Percentiles rank a stretch among this genome's conserved stretches.
Conservation (phyloP, 2,329 filamentous ascomycete species). For the Calonectria naviculata region DNA sequence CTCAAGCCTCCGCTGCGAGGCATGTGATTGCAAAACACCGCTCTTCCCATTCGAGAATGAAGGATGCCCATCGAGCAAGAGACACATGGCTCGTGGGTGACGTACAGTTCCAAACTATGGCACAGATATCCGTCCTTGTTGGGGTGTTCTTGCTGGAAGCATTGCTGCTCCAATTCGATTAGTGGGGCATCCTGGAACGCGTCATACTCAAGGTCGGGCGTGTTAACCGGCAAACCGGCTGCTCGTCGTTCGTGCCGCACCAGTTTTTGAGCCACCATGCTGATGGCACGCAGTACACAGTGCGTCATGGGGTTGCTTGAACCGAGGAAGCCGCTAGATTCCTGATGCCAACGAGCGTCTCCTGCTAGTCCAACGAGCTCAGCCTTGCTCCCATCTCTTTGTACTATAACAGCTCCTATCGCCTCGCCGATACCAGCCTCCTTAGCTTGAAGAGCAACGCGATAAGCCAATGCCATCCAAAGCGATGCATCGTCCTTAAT, state of each 20-base stretch:
- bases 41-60: constrained; percentile 90
- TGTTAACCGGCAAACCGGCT: constrained; percentile 46
- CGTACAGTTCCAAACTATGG: constrained; percentile 91
- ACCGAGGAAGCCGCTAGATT: constrained; percentile 54
- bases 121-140: constrained; percentile 89
- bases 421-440: constrained; percentile 71
- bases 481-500: constrained; percentile 71
- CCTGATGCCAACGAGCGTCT: constrained; percentile 77
- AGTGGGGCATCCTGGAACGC: constrained; percentile 77
- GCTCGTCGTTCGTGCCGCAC: constrained; percentile 64
- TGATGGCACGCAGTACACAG: constrained; percentile 81
- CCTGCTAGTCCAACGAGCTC: constrained; percentile 79
- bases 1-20: constrained; percentile 83
- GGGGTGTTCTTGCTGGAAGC: constrained; percentile 73
- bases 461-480: constrained; percentile 76
- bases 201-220: constrained; percentile 63
- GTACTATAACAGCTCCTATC: constrained; percentile 81
- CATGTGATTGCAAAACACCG: constrained; percentile 86
- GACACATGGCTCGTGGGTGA: constrained; percentile 95
- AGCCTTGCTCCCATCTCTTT: constrained; percentile 63
- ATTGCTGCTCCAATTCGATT: constrained; percentile 71
- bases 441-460: constrained; percentile 70
- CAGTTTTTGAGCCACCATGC: constrained; percentile 80
- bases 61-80: constrained; percentile 98
- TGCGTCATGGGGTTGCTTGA: constrained; percentile 83